Evolutionary conservation across 805 yeast species (phyloP), one percentile per base, ranked within the genome.

Genomic region (Wickerhamiella cacticola): DNA sequence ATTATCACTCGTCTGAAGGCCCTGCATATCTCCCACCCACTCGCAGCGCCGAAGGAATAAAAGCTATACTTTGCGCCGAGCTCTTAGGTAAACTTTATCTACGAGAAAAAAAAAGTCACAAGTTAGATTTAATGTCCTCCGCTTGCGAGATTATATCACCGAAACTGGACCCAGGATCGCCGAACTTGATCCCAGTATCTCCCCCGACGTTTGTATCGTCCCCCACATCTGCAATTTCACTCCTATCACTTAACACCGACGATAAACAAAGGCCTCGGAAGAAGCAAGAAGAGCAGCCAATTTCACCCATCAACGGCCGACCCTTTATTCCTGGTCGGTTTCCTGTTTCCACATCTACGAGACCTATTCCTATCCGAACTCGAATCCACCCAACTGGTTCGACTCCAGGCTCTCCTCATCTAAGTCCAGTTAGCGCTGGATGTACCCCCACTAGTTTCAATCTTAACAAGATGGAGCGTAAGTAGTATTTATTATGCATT

Each of bases 321-420:
- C 24, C 38, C 3, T 19, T 19, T 18, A 43, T 33, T 16, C 31
- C 40, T 3, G 46, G 33, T 15, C 47, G 47, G 24, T 35, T 12
- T 25, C 47, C 41, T 19, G 13, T 15, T n/a, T 13, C 45, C 5
- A 10, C 33, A 12, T 12, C 45, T 6, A 10, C 38, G 3, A 16
- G 47, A n/a, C 47, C 41, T 8, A 44, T 35, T 28, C 47, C 47
- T 21, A 44, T 35, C 23, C 41, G 34, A 12, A 35, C 47, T 19
- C 35, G 34, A 18, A 44, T 44, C 26, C 41, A 44, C 26, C 42
- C 29, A 3, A 39, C 19, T 39, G 19, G 26, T 12, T 41, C 45
- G 8, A 35, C 41, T 16, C 47, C 47, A 9, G 47, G 34, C 12
- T 33, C 41, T 31, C 47, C 47, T 3, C 47, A 44, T 26, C 16